Percentiles rank a stretch among this genome's conserved stretches.
Conservation (phyloP, 345 rosid species). For the Ceriops decandra region DNA sequence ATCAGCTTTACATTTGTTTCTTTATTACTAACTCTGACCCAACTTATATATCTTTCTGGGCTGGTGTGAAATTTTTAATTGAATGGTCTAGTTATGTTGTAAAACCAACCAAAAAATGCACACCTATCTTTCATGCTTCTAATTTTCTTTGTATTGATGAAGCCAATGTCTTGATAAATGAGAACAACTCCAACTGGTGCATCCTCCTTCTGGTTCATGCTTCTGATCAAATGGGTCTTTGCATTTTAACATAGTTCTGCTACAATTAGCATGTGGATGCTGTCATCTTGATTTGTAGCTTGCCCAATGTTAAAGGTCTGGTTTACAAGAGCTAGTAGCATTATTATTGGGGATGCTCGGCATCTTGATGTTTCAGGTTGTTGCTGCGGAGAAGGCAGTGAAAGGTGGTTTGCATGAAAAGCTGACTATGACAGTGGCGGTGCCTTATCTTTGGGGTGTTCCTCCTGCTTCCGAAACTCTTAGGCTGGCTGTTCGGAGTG, state of each 20-base stretch:
- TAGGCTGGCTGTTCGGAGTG: slow-evolving; percentile 80
- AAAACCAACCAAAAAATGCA: not conserved
- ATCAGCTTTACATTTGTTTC: not conserved
- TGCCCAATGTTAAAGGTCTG: not conserved
- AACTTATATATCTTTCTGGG: not conserved
- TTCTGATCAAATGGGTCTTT: not conserved
- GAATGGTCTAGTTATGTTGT: not conserved
- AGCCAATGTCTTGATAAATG: not conserved
- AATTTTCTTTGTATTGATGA: not conserved
- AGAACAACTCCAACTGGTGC: not conserved
- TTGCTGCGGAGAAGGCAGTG: slow-evolving; percentile 70
- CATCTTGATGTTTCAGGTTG: slow-evolving; percentile 41
- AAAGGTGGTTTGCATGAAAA: slow-evolving; percentile 86
- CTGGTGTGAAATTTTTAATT: not conserved
- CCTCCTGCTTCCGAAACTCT: slow-evolving; percentile 96
- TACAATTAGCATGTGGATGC: not conserved
- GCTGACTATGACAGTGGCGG: slow-evolving; percentile 85
- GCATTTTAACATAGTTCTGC: not conserved
- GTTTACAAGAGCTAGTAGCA: not conserved
- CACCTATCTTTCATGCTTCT: not conserved
- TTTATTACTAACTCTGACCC: not conserved
- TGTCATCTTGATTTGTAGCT: slow-evolving; percentile 4
- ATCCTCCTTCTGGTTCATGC: too few species aligned
- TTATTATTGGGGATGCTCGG: not conserved
- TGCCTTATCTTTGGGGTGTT: slow-evolving; percentile 94